phyloP scores from a whole-genome alignment of 1,284 basidiomycete genomes.

The Filobasidium uniguttulatum region DNA sequence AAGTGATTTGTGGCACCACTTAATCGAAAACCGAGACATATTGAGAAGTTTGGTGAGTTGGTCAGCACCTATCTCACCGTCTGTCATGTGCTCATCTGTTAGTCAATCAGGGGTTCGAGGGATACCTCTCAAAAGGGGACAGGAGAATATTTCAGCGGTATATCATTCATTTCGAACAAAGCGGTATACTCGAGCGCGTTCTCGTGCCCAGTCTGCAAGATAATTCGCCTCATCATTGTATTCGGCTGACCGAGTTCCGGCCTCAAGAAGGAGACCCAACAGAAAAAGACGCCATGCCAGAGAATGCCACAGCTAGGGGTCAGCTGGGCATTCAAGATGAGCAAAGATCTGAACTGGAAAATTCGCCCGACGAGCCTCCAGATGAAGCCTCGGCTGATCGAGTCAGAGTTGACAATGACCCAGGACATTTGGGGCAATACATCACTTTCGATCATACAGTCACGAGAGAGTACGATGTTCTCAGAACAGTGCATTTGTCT shows the following conservation, averaged over 20 bases:
- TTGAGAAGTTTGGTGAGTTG: slow-evolving; percentile 9
- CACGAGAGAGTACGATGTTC: not conserved
- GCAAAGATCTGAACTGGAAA: slow-evolving; percentile 1
- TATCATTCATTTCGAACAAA: slow-evolving; percentile 1
- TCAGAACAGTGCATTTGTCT: not conserved
- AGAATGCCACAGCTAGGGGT: not conserved
- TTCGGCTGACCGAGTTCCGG: slow-evolving; percentile 13
- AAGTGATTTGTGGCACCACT: slow-evolving; percentile 12
- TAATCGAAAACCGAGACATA: slow-evolving; percentile 13
- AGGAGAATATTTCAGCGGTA: slow-evolving; percentile 6
- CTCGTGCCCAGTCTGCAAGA: slow-evolving; percentile 3
- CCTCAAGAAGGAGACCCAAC: slow-evolving; percentile 5
- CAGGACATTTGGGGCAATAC: not conserved
- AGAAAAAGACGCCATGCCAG: not conserved
- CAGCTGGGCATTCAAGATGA: slow-evolving; percentile 2
- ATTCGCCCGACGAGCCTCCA: too few species aligned
- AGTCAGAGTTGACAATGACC: not conserved
- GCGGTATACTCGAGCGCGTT: slow-evolving; percentile 12
- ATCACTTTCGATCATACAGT: slow-evolving; percentile 1
- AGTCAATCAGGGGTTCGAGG: slow-evolving; percentile 5
- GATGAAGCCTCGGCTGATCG: not conserved
- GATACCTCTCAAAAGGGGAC: not conserved
- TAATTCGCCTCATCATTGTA: slow-evolving; percentile 6
- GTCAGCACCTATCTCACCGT: not conserved
- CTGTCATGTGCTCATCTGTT: too few species aligned